A percentile compares a stretch with the other conserved stretches of the same genome.
Conservation (phyloP, 2,329 filamentous ascomycete species). For the Aspergillus sclerotialis region DNA sequence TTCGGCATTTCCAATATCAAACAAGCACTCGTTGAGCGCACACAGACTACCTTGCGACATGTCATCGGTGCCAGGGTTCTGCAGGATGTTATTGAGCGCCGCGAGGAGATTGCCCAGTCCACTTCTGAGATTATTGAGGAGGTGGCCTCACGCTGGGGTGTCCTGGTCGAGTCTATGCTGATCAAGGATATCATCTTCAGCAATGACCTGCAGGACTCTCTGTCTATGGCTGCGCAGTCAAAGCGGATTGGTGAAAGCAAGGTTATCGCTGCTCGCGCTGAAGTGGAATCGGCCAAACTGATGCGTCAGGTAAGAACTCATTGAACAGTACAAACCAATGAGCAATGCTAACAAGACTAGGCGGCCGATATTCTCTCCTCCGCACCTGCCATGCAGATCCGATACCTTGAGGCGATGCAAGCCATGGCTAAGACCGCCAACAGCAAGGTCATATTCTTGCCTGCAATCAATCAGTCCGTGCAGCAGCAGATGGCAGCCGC, state of each 20-base stretch:
- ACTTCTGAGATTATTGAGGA: slow-evolving; percentile 98
- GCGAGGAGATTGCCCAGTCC: slow-evolving; percentile 90
- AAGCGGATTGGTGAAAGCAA: slow-evolving; percentile 98
- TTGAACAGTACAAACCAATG: no score
- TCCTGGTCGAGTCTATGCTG: slow-evolving; percentile 94
- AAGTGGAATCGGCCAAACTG: slow-evolving; percentile 92
- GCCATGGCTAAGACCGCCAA: slow-evolving; percentile 93
- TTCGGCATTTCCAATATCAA: slow-evolving; percentile 94
- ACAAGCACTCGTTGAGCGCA: slow-evolving; percentile 94
- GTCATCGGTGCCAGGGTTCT: slow-evolving; percentile 92
- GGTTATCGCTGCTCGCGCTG: slow-evolving; percentile 92
- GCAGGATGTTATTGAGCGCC: slow-evolving; percentile 96
- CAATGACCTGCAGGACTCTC: slow-evolving; percentile 86
- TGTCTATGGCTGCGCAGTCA: slow-evolving; percentile 97
- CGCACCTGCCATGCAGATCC: slow-evolving; percentile 95
- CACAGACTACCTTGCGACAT: slow-evolving; percentile 93
- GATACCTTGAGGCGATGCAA: slow-evolving; percentile 98
- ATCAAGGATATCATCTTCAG: slow-evolving; percentile 99
- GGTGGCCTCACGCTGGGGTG: slow-evolving; percentile 88
- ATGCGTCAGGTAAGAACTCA: slow-evolving; percentile 57
- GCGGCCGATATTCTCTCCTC: slow-evolving; percentile 89
- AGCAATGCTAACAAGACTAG: slow-evolving; percentile 15
- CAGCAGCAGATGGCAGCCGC: slow-evolving; percentile 45
- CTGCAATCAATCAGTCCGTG: slow-evolving; percentile 55
- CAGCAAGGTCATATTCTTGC: slow-evolving; percentile 79